Percentiles rank a stretch among this genome's conserved stretches.
phyloP scores from a whole-genome alignment of 2,329 filamentous ascomycete genomes.

The Neonectria hederae region DNA sequence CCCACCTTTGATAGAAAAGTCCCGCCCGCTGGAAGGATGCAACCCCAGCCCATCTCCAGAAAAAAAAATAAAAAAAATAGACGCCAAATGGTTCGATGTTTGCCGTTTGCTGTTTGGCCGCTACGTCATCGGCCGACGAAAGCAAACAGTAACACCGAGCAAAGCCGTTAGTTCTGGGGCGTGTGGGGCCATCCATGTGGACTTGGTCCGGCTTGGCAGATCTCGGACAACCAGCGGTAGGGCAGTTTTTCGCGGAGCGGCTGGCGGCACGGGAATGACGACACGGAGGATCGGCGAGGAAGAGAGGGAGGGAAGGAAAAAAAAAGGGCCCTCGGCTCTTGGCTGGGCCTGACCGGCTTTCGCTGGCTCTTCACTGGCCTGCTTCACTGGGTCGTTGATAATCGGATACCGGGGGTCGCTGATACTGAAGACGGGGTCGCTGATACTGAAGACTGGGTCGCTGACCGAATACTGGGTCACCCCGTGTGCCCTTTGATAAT shows the following conservation, averaged over 20 bases:
- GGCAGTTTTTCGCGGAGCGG: slow-evolving; percentile 17
- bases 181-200: slow-evolving; percentile 16
- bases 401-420: too few species aligned
- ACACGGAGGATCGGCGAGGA: slow-evolving; percentile 17
- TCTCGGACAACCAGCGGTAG: slow-evolving; percentile 17
- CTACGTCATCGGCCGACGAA: slow-evolving; percentile 26
- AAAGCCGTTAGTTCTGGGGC: slow-evolving; percentile 14
- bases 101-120: background rate
- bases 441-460: too few species aligned
- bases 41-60: background rate
- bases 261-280: slow-evolving; percentile 36
- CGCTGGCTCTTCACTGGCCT: too few species aligned
- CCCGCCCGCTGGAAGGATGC: background rate
- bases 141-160: slow-evolving; percentile 36
- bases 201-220: slow-evolving; percentile 36
- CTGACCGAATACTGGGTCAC: too few species aligned
- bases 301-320: too few species aligned
- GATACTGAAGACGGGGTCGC: too few species aligned
- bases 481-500: too few species aligned
- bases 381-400: too few species aligned
- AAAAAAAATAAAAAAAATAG: too few species aligned
- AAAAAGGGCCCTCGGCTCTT: background rate
- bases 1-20: background rate
- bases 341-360: background rate
- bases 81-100: background rate